These are phyloP conservation scores for Hibiscus tridactylites DNA, from an alignment of 345 rosid genomes.

Conservation along the genomic window DNA sequence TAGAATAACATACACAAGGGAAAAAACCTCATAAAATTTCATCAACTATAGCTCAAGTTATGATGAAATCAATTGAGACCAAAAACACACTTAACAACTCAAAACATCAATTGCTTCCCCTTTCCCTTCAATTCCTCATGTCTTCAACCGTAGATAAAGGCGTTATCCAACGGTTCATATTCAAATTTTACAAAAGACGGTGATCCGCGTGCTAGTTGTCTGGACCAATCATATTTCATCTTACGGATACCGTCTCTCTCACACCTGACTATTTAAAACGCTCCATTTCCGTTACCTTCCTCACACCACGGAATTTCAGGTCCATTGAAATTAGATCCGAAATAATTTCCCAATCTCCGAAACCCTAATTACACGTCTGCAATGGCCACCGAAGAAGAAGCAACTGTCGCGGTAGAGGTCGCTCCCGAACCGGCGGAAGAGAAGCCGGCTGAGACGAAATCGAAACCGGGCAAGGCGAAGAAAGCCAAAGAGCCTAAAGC, in stretches of 20 bases:
- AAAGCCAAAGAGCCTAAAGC: conserved; percentile 40
- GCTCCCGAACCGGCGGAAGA: conserved; percentile 14
- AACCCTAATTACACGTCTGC: not conserved
- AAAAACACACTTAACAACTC: conserved; percentile 64
- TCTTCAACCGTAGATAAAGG: conserved; percentile 37
- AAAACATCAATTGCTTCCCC: not conserved
- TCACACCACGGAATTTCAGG: conserved; percentile 8
- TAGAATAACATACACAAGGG: conserved; percentile 24
- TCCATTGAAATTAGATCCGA: not conserved
- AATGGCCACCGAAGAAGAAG: conserved; percentile 37
- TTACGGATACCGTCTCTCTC: conserved; percentile 27
- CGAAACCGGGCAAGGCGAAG: conserved; percentile 34
- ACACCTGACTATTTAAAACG: conserved; percentile 48
- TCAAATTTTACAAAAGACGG: conserved; percentile 29
- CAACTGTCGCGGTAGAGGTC: conserved; percentile 26
- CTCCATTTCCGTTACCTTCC: conserved; percentile 12
- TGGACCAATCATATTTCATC: conserved; percentile 46
- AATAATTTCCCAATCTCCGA: not conserved
- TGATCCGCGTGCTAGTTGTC: conserved; percentile 40
- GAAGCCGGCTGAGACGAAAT: conserved; percentile 22
- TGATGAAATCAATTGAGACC: conserved; percentile 21
- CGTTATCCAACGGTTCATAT: conserved; percentile 47
- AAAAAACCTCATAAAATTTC: conserved; percentile 21
- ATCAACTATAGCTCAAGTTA: conserved; percentile 19
- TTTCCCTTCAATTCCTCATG: not conserved